These are phyloP conservation scores for Xylaria sp. DNA, from an alignment of 495 filamentous ascomycete species.

Conservation along the genomic window DNA sequence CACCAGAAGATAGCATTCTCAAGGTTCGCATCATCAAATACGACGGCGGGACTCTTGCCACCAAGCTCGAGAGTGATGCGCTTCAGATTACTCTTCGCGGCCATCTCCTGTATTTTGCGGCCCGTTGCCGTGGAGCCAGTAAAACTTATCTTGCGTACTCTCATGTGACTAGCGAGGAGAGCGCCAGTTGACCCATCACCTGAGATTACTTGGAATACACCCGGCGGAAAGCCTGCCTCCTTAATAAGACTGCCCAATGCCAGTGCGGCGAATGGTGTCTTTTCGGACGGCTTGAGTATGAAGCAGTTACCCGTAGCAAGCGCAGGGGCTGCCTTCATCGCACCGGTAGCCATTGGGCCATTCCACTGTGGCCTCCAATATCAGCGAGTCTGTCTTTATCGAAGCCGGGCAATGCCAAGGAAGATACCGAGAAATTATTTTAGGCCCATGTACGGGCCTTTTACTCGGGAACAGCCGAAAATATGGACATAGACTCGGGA, in stretches of 20 bases:
- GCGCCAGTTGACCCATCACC: constrained; percentile 47
- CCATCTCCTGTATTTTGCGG: constrained; percentile 47
- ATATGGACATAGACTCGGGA: too few species aligned
- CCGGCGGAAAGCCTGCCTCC: constrained; percentile 48
- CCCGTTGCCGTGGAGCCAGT: constrained; percentile 56
- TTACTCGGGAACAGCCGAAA: background rate
- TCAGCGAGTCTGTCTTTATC: background rate
- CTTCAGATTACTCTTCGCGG: constrained; percentile 59
- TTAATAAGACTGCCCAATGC: constrained; percentile 39
- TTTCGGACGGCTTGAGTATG: constrained; percentile 50
- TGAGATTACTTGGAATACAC: constrained; percentile 47
- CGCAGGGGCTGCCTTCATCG: constrained; percentile 54
- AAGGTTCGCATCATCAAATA: constrained; percentile 71
- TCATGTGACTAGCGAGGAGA: constrained; percentile 48
- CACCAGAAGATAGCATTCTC: constrained; percentile 77
- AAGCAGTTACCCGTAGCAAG: constrained; percentile 55
- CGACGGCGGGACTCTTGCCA: constrained; percentile 71
- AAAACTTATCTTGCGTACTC: constrained; percentile 47
- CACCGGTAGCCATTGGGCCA: constrained; percentile 41
- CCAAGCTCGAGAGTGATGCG: constrained; percentile 79
- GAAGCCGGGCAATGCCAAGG: background rate
- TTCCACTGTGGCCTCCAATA: constrained; percentile 46
- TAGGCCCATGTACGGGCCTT: background rate
- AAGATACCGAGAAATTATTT: background rate
- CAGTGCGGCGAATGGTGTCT: constrained; percentile 44